Evolutionary conservation across 352 stramenopile species (phyloP), one percentile per base, ranked within the genome.

Genomic region (Lagenidium giganteum): DNA sequence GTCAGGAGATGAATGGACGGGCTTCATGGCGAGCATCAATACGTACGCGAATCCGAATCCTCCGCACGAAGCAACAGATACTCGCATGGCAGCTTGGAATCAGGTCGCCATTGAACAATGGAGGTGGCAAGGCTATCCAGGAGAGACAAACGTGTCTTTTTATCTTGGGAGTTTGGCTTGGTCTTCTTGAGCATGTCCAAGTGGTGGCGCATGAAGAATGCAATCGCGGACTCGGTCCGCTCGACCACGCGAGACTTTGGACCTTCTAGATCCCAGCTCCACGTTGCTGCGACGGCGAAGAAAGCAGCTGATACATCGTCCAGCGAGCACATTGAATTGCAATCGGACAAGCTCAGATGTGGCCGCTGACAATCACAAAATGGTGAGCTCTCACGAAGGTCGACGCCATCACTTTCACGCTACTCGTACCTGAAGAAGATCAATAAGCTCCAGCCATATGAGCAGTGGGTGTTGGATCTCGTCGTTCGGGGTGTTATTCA

Each of bases 371-470:
- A 5, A 41, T 55, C n/a, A 28, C 11, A 42, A 20, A 48, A 57
- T 26, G 28, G 27, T 33, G 9, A 54, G n/a, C n/a, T n/a, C n/a
- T n/a, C 9, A 11, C 7, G 25, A 21, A 40, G 7, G 7, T 24
- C 16, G 5, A 17, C 25, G 22, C 2, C 37, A 33, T 22, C 25
- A 51, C 3, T 14, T 8, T 23, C 21, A 34, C 17, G 20, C 41
- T 25, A 2, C 16, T 25, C 24, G 21, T 57, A 90, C 80, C 71
- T 93, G 81, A 3, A 89, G 46, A 22, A 93, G n/a, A 32, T 91
- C 76, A 13, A 83, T 41, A 11, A 94, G 42, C 18, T 80, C 57
- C 9, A 94, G 50, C 82, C 82, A 94, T n/a, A 92, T 83, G 39
- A 36, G 50, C 5, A 91, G 26, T 24, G 54, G 47, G 5, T 61